Percentiles rank a stretch among this genome's conserved stretches.
Conservation (phyloP, 73 alveolate species). For the Breviolum minutum region DNA sequence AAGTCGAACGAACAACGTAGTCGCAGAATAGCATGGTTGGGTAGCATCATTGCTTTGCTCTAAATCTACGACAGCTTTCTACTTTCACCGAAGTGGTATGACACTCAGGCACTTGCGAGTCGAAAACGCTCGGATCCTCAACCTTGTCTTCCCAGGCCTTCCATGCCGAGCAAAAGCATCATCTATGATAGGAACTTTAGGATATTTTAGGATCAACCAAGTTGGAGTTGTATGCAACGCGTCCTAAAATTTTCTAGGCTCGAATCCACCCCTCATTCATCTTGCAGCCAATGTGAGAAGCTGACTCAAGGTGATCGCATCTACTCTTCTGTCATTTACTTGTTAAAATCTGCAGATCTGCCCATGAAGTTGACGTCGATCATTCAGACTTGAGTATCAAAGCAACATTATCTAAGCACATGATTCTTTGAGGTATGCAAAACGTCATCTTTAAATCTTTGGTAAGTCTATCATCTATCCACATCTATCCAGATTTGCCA, state of each 20-base stretch:
- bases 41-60: not conserved
- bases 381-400: too few species aligned
- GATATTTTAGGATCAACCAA: not conserved
- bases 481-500: too few species aligned
- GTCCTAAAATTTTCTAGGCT: not conserved
- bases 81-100: not conserved
- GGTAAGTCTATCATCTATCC: too few species aligned
- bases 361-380: too few species aligned
- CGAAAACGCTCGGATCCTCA: slow-evolving; percentile 60
- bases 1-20: not conserved
- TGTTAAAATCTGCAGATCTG: too few species aligned
- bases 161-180: not conserved
- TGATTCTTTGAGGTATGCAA: too few species aligned
- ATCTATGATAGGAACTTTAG: not conserved
- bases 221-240: too few species aligned
- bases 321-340: too few species aligned
- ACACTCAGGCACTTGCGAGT: slow-evolving; percentile 1
- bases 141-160: slow-evolving; percentile 74
- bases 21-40: not conserved
- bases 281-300: not conserved
- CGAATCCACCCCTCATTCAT: not conserved
- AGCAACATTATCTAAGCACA: too few species aligned
- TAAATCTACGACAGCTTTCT: not conserved
- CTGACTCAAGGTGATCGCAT: too few species aligned
- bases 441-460: too few species aligned